Evolutionary conservation across 805 yeast species (phyloP).

Genomic region (Brettanomyces nanus): DNA sequence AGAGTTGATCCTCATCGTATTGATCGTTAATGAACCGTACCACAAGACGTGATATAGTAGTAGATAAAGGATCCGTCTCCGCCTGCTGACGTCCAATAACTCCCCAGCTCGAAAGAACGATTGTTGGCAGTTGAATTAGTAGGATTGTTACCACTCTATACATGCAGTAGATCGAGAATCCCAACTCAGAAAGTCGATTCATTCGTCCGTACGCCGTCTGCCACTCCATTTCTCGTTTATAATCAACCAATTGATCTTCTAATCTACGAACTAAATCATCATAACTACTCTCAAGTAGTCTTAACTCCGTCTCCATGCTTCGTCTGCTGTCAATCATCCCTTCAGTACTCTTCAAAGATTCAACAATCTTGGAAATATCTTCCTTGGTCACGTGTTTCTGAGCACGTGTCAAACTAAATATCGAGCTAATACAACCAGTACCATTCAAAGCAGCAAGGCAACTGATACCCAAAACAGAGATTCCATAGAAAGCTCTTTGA

Average conservation of each 20-base stretch:
- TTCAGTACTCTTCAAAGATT: slow-evolving; percentile 34
- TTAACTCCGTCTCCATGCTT: neutral
- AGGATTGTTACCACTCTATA: slow-evolving; percentile 38
- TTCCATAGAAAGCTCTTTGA: slow-evolving; percentile 33
- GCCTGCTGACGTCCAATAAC: neutral
- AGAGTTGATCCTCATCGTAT: slow-evolving; percentile 30
- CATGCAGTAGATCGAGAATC: slow-evolving; percentile 39
- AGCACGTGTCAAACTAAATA: slow-evolving; percentile 23
- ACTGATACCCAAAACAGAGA: slow-evolving; percentile 42
- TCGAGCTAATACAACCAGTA: slow-evolving; percentile 41
- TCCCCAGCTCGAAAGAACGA: slow-evolving; percentile 12
- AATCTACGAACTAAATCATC: slow-evolving; percentile 2
- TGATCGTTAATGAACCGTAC: slow-evolving; percentile 18
- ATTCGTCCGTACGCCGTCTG: slow-evolving; percentile 1
- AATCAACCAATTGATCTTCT: no score
- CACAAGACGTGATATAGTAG: slow-evolving; percentile 36
- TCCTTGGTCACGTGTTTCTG: slow-evolving; percentile 21
- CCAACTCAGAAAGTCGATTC: slow-evolving; percentile 3
- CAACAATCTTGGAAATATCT: slow-evolving; percentile 29
- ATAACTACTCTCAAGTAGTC: neutral
- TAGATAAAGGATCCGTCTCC: slow-evolving; percentile 30
- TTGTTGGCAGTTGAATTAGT: slow-evolving; percentile 32
- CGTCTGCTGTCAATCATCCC: slow-evolving; percentile 19
- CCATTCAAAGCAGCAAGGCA: slow-evolving; percentile 44
- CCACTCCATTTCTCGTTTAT: slow-evolving; percentile 10